A percentile compares a stretch with the other conserved stretches of the same genome.
phyloP scores from a whole-genome alignment of 371 early-diverging fungal species.

The Coemansia sp. region DNA sequence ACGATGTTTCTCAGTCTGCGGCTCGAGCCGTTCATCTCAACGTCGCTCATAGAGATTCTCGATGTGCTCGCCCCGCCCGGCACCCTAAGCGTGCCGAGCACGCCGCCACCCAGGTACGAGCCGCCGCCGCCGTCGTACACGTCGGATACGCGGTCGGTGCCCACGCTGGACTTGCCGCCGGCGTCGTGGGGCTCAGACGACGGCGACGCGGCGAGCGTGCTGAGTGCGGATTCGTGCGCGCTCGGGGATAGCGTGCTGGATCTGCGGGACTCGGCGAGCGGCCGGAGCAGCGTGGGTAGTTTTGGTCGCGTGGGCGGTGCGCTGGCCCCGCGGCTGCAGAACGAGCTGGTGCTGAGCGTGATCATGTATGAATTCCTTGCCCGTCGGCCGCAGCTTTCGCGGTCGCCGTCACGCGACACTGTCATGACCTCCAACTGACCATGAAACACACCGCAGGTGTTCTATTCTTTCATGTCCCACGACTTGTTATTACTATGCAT shows the following conservation, averaged over 20 bases:
- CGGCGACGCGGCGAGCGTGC: conserved; percentile 21
- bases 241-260: conserved; percentile 6
- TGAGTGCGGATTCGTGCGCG: conserved; percentile 17
- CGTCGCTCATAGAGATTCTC: conserved; percentile 43
- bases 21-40: conserved; percentile 41
- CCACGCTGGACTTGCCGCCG: conserved; percentile 20
- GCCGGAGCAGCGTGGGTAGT: conserved; percentile 10
- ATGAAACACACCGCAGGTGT: too few species aligned
- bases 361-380: conserved; percentile 43
- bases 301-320: conserved; percentile 3
- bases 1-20: conserved; percentile 38
- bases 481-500: background rate
- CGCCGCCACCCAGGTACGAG: conserved; percentile 46
- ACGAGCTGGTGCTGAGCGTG: conserved; percentile 29
- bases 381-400: conserved; percentile 28
- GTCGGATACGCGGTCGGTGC: conserved; percentile 28
- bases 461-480: background rate
- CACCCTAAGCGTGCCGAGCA: conserved; percentile 38
- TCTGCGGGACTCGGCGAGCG: background rate
- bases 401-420: conserved; percentile 34
- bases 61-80: conserved; percentile 34
- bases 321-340: conserved; percentile 23
- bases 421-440: conserved; percentile 16
- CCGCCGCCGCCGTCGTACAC: conserved; percentile 47
- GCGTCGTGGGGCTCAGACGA: conserved; percentile 6